Evolutionary conservation across 2,329 filamentous ascomycete species (phyloP), one percentile per base, ranked within the genome.

Genomic region (Aspergillus thermomutatus): DNA sequence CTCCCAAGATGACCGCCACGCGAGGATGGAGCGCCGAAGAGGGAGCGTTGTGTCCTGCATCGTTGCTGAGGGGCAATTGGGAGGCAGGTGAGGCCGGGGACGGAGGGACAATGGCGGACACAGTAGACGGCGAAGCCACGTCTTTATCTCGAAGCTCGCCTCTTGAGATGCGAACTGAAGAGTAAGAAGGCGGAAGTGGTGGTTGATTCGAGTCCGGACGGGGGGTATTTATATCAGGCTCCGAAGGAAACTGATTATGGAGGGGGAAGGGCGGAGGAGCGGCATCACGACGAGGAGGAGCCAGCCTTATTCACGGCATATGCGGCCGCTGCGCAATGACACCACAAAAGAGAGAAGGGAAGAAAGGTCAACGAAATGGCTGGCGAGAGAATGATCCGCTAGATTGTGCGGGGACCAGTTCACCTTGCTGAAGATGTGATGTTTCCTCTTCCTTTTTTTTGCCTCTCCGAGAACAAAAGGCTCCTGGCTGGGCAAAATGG

Each of bases 1-100:
- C 84, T 52, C 90, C 89, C 49, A 93, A 82, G 31, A 91, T 83
- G 65, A 92, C 88, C 60, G 90, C 90, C 55, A 93, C 85, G 55
- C 89, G 88, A 11, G 90, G 90, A 68, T 92, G 89, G 46, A 91
- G 80, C 52, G 76, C 72, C 40, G 75, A 75, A 10, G 68, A 53
- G 47, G 56, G 53, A 50, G 64, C 55, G 56, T 63, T 50, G 37
- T 69, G 68, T 41, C 64, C 64, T 53, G 64, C 64, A 66, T 73
- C 67, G 57, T 66, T 68, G 62, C 60, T 60, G 60, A 52, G 63
- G 59, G 70, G 64, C 58, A 64, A 62, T 56, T 64, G 65, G 49
- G 68, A 64, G 3, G 65, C 61, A 19, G 70, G 70, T 52, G 67
- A 60, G 55, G 60, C 61, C 23, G 68, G 69, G 53, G 71, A 72